phyloP scores from a whole-genome alignment of 495 filamentous ascomycete species.

The Emericellopsis terricola region DNA sequence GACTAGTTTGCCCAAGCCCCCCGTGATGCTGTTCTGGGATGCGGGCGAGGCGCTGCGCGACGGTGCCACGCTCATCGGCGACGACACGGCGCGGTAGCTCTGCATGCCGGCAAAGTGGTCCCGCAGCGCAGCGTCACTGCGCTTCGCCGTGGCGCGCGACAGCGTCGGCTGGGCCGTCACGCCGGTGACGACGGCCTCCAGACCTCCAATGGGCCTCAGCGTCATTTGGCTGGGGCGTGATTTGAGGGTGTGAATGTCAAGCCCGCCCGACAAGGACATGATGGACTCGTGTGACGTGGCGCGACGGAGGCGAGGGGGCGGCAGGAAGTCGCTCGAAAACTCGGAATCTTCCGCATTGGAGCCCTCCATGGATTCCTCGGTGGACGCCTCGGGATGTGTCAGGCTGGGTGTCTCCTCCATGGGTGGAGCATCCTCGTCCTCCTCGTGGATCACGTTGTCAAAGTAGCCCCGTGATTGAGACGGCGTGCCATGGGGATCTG shows the following conservation, averaged over 20 bases:
- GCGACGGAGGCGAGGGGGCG: conserved; percentile 13
- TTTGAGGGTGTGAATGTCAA: conserved; percentile 37
- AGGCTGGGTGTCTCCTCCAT: conserved; percentile 2
- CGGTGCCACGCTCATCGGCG: conserved; percentile 4
- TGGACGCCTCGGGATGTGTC: neutral
- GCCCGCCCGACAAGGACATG: conserved; percentile 31
- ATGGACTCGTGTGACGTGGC: conserved; percentile 34
- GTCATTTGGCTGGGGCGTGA: conserved; percentile 31
- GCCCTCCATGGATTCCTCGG: neutral
- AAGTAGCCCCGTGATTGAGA: neutral
- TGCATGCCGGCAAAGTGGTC: conserved; percentile 16
- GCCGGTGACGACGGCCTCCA: conserved; percentile 20
- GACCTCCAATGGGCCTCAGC: conserved; percentile 24
- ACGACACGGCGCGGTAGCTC: conserved; percentile 8
- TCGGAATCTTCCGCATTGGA: conserved; percentile 6
- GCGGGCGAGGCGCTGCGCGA: conserved; percentile 10
- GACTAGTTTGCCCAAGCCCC: conserved; percentile 20
- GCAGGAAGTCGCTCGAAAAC: conserved; percentile 5
- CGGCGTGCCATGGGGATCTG: neutral
- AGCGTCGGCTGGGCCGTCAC: conserved; percentile 22
- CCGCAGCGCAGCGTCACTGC: conserved; percentile 18
- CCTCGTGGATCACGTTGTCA: conserved; percentile 6
- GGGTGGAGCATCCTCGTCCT: conserved; percentile 8
- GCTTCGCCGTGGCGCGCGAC: conserved; percentile 13
- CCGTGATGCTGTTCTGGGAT: conserved; percentile 6